Conservation (phyloP, 2,329 filamentous ascomycete species). For the Fusarium compactum region DNA sequence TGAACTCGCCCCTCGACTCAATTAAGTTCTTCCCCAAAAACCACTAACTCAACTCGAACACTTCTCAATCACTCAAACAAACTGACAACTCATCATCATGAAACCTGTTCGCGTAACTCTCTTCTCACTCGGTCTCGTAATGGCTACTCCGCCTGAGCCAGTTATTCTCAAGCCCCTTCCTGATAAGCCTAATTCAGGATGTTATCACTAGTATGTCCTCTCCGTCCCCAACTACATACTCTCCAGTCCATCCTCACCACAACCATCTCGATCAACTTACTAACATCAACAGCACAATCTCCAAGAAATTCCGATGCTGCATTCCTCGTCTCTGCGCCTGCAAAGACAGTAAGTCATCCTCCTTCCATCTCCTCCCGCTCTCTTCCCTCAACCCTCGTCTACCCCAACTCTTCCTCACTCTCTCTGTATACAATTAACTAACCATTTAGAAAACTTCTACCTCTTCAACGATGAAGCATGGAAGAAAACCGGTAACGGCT, state of each 20-base stretch:
- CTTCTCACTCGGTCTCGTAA: neutral
- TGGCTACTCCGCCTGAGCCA: neutral
- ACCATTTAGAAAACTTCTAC: constrained; percentile 19
- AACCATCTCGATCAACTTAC: rapidly evolving
- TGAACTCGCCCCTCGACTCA: neutral
- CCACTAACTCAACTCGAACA: no score
- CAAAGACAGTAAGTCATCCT: constrained; percentile 19
- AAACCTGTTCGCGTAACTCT: constrained; percentile 15
- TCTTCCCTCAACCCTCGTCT: no score
- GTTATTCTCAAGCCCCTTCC: constrained; percentile 16
- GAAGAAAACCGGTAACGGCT: constrained; percentile 9
- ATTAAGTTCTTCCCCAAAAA: neutral
- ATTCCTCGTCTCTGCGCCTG: constrained; percentile 36
- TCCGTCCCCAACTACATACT: no score
- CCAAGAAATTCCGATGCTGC: constrained; percentile 23
- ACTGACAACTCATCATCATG: constrained; percentile 12
- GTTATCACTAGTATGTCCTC: constrained; percentile 24
- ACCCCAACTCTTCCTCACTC: no score
- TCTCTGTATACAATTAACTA: neutral
- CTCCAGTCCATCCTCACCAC: neutral
- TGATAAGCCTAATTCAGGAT: neutral
- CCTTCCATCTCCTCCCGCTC: no score
- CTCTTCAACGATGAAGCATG: constrained; percentile 31
- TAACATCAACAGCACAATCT: constrained; percentile 13
- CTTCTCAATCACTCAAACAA: no score